Evolutionary conservation across 768 basidiomycete genomes (phyloP).

Genomic region (Leccinellum luteum): DNA sequence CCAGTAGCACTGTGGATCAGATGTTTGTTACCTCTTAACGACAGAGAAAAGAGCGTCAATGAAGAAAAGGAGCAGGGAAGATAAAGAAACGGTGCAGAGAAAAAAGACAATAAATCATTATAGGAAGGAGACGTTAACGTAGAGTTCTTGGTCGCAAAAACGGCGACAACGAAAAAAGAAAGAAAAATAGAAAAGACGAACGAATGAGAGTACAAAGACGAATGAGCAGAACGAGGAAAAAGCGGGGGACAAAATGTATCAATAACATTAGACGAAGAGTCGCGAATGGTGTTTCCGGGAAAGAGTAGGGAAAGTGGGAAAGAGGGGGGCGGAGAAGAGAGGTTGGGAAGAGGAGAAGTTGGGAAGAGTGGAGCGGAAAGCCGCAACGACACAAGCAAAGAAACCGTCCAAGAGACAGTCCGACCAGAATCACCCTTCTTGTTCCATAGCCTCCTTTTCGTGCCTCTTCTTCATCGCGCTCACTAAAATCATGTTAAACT

Average conservation of each 20-base stretch:
- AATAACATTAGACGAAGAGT: background rate
- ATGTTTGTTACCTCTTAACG: background rate
- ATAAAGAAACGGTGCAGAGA: background rate
- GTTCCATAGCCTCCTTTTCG: slow-evolving; percentile 70
- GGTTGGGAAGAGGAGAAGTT: too few relatives aligned
- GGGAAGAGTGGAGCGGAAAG: too few relatives aligned
- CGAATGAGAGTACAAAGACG: background rate
- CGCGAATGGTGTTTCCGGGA: background rate
- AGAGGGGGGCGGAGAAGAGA: too few relatives aligned
- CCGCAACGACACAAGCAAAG: too few relatives aligned
- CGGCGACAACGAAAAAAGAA: background rate
- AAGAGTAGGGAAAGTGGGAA: background rate
- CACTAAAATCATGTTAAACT: slow-evolving; percentile 41
- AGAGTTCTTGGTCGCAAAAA: background rate
- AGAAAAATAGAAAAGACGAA: too few relatives aligned
- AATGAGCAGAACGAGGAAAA: background rate
- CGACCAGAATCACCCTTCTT: slow-evolving; percentile 35
- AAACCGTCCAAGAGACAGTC: background rate
- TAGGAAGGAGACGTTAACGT: background rate
- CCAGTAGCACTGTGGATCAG: too few relatives aligned
- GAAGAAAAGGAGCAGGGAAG: background rate
- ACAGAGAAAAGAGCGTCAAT: background rate
- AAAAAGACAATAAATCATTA: background rate
- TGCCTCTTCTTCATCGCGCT: slow-evolving; percentile 82
- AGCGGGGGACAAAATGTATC: background rate